These are phyloP conservation scores for Murraya koenigii DNA, from an alignment of 345 rosid species.

Conservation along the genomic window DNA sequence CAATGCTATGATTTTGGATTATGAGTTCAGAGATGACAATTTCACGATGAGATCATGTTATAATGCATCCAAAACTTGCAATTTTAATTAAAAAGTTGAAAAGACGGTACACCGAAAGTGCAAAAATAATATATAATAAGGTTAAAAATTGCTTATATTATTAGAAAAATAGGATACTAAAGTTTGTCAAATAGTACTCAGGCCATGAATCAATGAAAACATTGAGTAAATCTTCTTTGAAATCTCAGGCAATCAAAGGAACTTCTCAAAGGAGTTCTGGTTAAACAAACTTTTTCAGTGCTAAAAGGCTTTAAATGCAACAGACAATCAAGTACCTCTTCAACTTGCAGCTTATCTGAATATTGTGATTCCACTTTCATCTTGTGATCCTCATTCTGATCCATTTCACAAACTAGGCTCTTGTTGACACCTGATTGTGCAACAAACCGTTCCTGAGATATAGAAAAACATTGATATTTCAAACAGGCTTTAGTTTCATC, in stretches of 20 bases:
- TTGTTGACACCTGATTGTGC: constrained; percentile 24
- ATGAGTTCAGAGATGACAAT: neutral
- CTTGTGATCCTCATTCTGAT: constrained; percentile 23
- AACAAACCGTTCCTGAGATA: constrained; percentile 31
- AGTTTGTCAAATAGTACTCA: neutral
- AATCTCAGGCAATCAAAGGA: neutral
- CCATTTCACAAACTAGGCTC: constrained; percentile 20
- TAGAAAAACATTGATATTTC: constrained; percentile 20
- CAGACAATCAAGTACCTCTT: constrained; percentile 40
- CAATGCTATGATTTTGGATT: neutral
- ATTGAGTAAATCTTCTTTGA: neutral
- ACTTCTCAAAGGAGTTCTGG: neutral
- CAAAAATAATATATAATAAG: neutral
- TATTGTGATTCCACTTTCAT: constrained; percentile 37
- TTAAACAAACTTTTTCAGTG: neutral
- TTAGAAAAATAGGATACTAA: neutral
- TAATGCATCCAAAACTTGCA: neutral
- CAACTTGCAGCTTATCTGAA: constrained; percentile 38
- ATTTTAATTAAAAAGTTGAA: neutral
- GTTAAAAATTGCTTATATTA: neutral
- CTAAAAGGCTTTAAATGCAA: constrained; percentile 1
- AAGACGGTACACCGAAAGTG: too few species aligned
- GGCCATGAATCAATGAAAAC: neutral
- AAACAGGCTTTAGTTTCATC: constrained; percentile 9
- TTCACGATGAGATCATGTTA: neutral